Base-by-base conservation (phyloP, 805 yeast genomes). In the Cyberlindnera americana region DNA sequence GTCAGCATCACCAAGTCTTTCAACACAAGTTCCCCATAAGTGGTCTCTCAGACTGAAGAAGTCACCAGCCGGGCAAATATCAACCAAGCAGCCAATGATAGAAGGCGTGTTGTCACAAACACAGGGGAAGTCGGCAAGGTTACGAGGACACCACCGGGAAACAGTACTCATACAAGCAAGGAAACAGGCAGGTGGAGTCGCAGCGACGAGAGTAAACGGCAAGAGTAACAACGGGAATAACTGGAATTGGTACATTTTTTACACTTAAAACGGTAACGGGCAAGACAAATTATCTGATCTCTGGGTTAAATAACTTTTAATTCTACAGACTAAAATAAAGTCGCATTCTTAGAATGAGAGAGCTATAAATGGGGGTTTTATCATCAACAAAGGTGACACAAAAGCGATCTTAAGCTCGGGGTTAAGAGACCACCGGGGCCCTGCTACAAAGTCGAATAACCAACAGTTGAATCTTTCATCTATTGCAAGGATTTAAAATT, bases 131-230 rank as follows among this genome's bases (percentile, higher is more conserved):
- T 72, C 73, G 4, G 50, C 37, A 24, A 62, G 69, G 4, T 39
- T 47, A 2, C 38, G 34, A 3, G 56, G 55, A 46, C 75, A 69
- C 45, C 57, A 42, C 19, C 54, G 53, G 11, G 75, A 47, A 6
- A 70, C 53, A 16, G 54, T 64, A 38, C 61, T 62, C 28, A 69
- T 46, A 50, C 79, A 73, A 26, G 66, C 48, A 15, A 72, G 47
- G 46, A 72, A 67, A 47, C 79, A 73, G 9, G 77, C 75, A 9
- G 78, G 79, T 3, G 78, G 77, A 0, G 76, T 69, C 16, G 72
- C 68, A 11, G 27, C 10, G 17, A 22, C 44, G 5, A 38, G 11
- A 5, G 30, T 5, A 12, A 29, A 7, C 14, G 37, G 16, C 12
- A 35, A n/a, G 6, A 23, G 19, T 14, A 33, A 35, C 27, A 36